A percentile compares a stretch with the other conserved stretches of the same genome.
Evolutionary conservation across 148 eudicot genomes (phyloP).

Genomic region (Camellia sinensis): DNA sequence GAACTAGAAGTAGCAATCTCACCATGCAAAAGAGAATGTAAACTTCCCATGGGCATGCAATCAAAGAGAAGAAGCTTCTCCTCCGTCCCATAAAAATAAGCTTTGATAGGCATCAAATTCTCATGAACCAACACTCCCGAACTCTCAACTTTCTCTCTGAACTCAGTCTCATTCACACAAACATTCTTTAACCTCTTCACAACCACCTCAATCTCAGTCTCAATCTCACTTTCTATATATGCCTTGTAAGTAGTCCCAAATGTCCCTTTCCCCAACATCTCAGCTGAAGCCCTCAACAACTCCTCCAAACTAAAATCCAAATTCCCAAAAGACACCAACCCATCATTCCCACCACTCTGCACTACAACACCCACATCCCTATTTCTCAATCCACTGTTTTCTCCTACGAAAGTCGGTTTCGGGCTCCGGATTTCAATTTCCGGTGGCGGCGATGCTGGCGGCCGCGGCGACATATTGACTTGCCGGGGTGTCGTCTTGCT

Average conservation of each 20-base stretch:
- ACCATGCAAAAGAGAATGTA: conserved; percentile 40
- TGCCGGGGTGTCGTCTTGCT: background rate
- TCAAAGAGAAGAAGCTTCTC: conserved; percentile 45
- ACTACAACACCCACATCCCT: background rate
- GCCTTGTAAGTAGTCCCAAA: conserved; percentile 38
- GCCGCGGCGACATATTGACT: background rate
- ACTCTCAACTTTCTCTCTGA: conserved; percentile 24
- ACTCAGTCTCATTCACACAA: conserved; percentile 26
- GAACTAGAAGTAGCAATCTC: background rate
- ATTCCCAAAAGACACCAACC: conserved; percentile 20
- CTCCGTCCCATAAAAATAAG: conserved; percentile 34
- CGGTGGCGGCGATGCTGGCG: conserved; percentile 6
- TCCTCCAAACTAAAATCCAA: conserved; percentile 20
- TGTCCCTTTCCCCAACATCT: conserved; percentile 40
- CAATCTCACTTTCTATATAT: conserved; percentile 20
- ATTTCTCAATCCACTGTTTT: conserved; percentile 4
- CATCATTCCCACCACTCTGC: conserved; percentile 10
- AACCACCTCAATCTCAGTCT: conserved; percentile 14
- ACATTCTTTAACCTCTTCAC: conserved; percentile 50
- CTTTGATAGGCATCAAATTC: conserved; percentile 39
- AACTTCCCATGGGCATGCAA: conserved; percentile 40
- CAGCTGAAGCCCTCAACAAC: conserved; percentile 45
- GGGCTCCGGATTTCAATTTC: conserved; percentile 1
- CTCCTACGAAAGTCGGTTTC: conserved; percentile 7
- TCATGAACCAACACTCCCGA: conserved; percentile 35